A percentile compares a stretch with the other conserved stretches of the same genome.
Evolutionary conservation across 2,329 filamentous ascomycete species (phyloP).

Genomic region (Rhynchosporium graminicola): DNA sequence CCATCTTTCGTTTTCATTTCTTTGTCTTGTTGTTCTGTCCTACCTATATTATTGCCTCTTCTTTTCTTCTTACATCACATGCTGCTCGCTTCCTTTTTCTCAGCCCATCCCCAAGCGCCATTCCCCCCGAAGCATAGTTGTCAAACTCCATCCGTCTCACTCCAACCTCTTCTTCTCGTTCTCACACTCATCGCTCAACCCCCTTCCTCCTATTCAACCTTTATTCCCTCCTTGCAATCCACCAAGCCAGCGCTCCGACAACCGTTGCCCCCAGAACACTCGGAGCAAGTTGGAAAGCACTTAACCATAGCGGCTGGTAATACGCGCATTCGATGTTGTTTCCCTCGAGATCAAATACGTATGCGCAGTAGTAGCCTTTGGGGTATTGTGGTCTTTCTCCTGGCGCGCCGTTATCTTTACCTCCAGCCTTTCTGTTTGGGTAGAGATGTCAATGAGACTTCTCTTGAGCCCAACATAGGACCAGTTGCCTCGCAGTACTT

Average conservation of each 20-base stretch:
- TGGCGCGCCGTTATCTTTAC: conserved; percentile 21
- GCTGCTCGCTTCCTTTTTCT: no score
- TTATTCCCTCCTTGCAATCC: background rate
- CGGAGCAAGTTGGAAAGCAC: conserved; percentile 20
- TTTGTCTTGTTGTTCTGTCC: no score
- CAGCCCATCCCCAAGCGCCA: no score
- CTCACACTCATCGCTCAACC: no score
- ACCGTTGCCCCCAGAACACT: conserved; percentile 14
- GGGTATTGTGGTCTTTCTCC: conserved; percentile 22
- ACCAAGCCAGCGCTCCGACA: conserved; percentile 19
- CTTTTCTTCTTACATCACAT: no score
- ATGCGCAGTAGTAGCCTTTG: conserved; percentile 25
- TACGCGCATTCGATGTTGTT: conserved; percentile 29
- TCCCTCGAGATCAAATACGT: conserved; percentile 24
- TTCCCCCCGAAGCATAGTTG: no score
- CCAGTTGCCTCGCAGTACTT: no score
- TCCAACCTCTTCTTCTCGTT: no score
- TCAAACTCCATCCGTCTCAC: no score
- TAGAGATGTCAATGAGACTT: conserved; percentile 26
- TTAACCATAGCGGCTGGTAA: conserved; percentile 28
- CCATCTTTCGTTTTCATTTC: no score
- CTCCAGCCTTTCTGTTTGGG: conserved; percentile 23
- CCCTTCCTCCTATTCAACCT: background rate
- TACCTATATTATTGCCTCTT: no score
- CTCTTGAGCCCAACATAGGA: background rate